Conservation (phyloP, 768 basidiomycete genomes). For the Podaxis sp. region DNA sequence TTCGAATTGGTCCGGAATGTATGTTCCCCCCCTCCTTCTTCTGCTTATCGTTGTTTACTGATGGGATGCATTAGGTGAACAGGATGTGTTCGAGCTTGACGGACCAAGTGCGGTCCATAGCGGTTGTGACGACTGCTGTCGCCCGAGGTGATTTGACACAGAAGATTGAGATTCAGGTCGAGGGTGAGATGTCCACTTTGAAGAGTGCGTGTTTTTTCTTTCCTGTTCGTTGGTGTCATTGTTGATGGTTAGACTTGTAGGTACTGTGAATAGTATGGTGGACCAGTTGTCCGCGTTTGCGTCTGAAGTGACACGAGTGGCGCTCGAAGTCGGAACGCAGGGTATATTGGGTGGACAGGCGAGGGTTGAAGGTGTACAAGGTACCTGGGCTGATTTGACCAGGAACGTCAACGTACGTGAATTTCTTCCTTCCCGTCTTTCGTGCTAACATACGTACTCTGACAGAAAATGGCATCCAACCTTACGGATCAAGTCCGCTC, state of each 20-base stretch:
- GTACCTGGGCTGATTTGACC: constrained; percentile 91
- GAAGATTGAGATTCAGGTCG: constrained; percentile 89
- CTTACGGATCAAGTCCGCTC: constrained; percentile 86
- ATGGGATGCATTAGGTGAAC: constrained; percentile 49
- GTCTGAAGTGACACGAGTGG: constrained; percentile 79
- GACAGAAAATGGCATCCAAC: constrained; percentile 84
- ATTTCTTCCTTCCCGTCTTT: neutral
- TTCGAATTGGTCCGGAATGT: constrained; percentile 78
- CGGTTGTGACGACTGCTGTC: constrained; percentile 85
- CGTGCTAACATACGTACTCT: neutral
- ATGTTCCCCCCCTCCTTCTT: constrained; percentile 22
- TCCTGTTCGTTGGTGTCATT: neutral
- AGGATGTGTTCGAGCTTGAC: constrained; percentile 81
- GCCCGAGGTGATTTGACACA: constrained; percentile 89
- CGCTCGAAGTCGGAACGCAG: constrained; percentile 87
- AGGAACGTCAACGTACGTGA: constrained; percentile 80
- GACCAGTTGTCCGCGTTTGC: constrained; percentile 87
- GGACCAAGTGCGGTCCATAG: constrained; percentile 81
- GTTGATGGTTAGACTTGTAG: constrained; percentile 18
- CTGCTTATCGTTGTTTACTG: neutral
- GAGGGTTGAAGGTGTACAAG: constrained; percentile 86
- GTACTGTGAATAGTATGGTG: constrained; percentile 93
- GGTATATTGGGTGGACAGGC: constrained; percentile 92
- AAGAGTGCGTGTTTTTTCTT: constrained; percentile 39
- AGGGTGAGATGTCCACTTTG: constrained; percentile 82